Base-by-base conservation (phyloP, 352 stramenopile species). In the Phytopythium litorale region DNA sequence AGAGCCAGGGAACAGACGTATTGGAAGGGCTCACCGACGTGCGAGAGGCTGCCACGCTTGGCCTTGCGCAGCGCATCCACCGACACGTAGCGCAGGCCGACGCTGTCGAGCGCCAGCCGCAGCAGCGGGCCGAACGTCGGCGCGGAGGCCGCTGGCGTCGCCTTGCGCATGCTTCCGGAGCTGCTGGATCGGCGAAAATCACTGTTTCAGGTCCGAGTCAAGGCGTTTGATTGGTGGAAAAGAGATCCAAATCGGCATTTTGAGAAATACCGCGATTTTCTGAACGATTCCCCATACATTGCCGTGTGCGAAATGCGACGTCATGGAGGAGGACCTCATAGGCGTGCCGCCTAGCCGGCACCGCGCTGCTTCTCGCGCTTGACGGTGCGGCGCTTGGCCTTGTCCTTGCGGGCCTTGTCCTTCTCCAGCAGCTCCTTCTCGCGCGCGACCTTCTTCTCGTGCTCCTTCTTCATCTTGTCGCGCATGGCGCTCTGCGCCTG, bases 311-410 rank as follows among this genome's bases (percentile, higher is more conserved):
- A n/a, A n/a, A n/a, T n/a, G n/a, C n/a, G n/a, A n/a, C n/a, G n/a
- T n/a, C n/a, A n/a, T n/a, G n/a, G n/a, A n/a, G n/a, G n/a, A n/a
- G n/a, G n/a, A n/a, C n/a, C n/a, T n/a, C 15, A 6, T n/a, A 1
- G 15, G 8, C 30, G 3, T 30, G 1, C 3, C 7, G 16, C 61
- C 53, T 88, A 91, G 12, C 81, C 81, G 51, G 72, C 78, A 25
- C 79, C 82, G 43, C 82, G 77, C 65, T 89, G 80, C 58, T 88
- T 88, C 67, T 94, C 81, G 46, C 63, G 78, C 67, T 90, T 91
- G 62, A 86, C 62, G 12, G 84, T 89, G 53, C 79, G 72, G 60
- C 79, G 77, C 71, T 91, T 90, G 70, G 82, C 71, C 64, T 91
- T 87, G 45, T 90, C 80, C 55, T 94, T 89, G 37, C 79, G 66